Base-by-base conservation (phyloP, 176 grass and related monocot genomes). In the Oryza officinalis region DNA sequence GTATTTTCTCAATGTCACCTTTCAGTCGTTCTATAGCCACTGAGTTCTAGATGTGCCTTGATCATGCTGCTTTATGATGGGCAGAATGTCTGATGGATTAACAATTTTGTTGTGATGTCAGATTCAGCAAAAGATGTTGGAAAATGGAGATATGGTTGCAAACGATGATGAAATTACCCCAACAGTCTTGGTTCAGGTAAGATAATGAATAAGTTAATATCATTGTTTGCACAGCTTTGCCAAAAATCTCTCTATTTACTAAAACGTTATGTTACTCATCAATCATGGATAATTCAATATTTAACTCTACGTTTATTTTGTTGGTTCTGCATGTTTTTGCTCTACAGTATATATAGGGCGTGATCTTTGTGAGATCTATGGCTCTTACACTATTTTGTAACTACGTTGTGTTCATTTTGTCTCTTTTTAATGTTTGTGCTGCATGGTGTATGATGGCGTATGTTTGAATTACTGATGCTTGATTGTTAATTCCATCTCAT, bases 101-200 rank as follows among this genome's bases (percentile, higher is more conserved):
- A 76, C 31, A 65, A 79, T 60, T 67, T 78, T 73, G 3, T 67
- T 72, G 60, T 68, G 59, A 80, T 84, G 81, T 83, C 85, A 98
- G 93, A 81, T 88, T 86, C 93, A 98, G 83, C 87, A 92, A 68
- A 98, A 94, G 44, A 85, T 92, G 83, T 17, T 95, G 68, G 91
- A 90, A 88, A 98, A 84, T 72, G 93, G 78, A n/a, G 80, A 85
- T 84, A 72, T 33, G 38, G 80, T 25, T 82, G 61, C 72, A 68
- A 54, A 92, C 31, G 96, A 90, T 41, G 91, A 98, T 74, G 83
- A 89, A 75, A 91, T 93, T 35, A 77, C 87, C 82, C 89, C 91
- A 17, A 98, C 91, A 27, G 75, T 93, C 57, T 95, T 93, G 80
- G 91, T 98, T 67, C 89, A 95, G 89, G 96, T 98, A 88, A 74